Base-by-base conservation (phyloP, 2,329 filamentous ascomycete genomes). In the Penicillium sp. region DNA sequence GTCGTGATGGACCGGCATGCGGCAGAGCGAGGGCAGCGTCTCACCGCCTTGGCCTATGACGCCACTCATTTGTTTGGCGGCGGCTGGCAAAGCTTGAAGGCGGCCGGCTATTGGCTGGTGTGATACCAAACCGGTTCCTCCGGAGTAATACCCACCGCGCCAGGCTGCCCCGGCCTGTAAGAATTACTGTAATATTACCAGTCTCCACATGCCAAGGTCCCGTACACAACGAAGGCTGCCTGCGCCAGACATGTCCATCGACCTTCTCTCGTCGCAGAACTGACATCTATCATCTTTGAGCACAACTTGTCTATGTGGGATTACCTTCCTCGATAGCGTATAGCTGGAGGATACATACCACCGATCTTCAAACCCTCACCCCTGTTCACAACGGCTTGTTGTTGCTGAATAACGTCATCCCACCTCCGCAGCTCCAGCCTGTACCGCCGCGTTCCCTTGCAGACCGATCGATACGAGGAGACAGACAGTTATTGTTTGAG, bases 11-110 rank as follows among this genome's bases (percentile, higher is more conserved):
- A 20, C 24, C 18, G 21, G 24, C 23, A 11, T 42, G 26, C 28
- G 40, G 26, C 50, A 51, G 47, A n/a, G n/a, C n/a, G n/a, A n/a
- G n/a, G 18, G 56, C 56, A 23, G 46, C 51, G 46, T 47, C 62
- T 68, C 66, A 71, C 69, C 70, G 69, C 69, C 64, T 54, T 61
- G 35, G 43, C 60, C 64, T 66, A 69, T 69, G 68, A 71, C 74
- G 70, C 67, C 67, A 70, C 63, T 35, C n/a, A 45, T 52, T 48
- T 56, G 53, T 33, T 26, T 24, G 40, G 24, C 11, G 35, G 26
- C 30, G 38, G 57, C 23, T 50, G 21, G 53, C 30, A 11, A 26
- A 47, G 45, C 28, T 33, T 14, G 30, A 35, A 11, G 30, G 12
- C 16, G 4, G 30, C 8, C 30, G 30, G 12, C 30, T 16, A 35